Conservation (phyloP, 2,329 filamentous ascomycete species). For the Cadophora malorum region DNA sequence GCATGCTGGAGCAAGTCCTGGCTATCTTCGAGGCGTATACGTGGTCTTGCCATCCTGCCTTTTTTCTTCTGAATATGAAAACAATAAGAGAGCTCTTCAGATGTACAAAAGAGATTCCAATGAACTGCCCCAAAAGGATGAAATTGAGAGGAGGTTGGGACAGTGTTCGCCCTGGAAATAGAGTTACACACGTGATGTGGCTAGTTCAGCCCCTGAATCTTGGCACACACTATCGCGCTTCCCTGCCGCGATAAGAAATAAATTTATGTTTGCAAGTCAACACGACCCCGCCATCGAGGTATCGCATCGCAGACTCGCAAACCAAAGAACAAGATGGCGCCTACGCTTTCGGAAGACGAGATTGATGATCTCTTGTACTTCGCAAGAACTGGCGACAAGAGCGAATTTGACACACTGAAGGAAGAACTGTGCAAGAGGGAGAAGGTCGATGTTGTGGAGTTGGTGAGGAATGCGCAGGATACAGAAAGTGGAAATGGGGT, state of each 20-base stretch:
- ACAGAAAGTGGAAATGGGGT: conserved; percentile 77
- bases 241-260: conserved; percentile 22
- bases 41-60: conserved; percentile 32
- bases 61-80: neutral
- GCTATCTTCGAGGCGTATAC: conserved; percentile 35
- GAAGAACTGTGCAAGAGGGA: conserved; percentile 67
- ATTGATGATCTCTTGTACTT: conserved; percentile 93
- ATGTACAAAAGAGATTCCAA: neutral
- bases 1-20: conserved; percentile 39
- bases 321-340: conserved; percentile 37
- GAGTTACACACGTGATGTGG: conserved; percentile 10
- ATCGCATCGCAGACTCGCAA: neutral
- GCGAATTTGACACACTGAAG: conserved; percentile 68
- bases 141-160: conserved; percentile 3
- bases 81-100: neutral
- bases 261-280: conserved; percentile 4
- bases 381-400: conserved; percentile 76
- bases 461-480: conserved; percentile 75
- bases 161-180: neutral
- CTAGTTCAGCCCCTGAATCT: neutral
- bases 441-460: conserved; percentile 61
- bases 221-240: conserved; percentile 14
- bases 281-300: conserved; percentile 11
- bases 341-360: conserved; percentile 72
- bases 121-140: neutral